Percentiles rank a stretch among this genome's conserved stretches.
Evolutionary conservation across 164 flowering plant genomes (phyloP).

Genomic region (Stephania cephalantha): DNA sequence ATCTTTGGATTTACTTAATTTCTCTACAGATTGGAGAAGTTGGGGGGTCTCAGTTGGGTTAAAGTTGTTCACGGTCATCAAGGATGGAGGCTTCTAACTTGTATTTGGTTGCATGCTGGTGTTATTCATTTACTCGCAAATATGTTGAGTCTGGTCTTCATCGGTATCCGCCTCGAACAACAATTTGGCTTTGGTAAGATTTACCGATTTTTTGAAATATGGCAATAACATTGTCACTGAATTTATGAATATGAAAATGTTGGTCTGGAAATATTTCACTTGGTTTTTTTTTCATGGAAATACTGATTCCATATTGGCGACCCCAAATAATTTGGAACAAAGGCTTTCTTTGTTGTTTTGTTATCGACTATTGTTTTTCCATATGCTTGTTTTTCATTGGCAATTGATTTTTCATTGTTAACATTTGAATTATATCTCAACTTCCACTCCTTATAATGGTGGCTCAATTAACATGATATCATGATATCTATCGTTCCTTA

Average conservation of each 20-base stretch:
- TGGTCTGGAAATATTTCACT: background rate
- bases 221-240: background rate
- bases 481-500: no score
- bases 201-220: background rate
- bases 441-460: no score
- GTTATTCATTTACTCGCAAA: conserved; percentile 66
- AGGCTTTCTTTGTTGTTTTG: no score
- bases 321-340: no score
- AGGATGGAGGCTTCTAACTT: conserved; percentile 80
- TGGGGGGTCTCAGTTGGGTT: conserved; percentile 65
- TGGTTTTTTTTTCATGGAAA: no score
- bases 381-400: no score
- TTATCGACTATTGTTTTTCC: no score
- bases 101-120: conserved; percentile 89
- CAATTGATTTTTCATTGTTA: no score
- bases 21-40: conserved; percentile 48
- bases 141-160: conserved; percentile 68
- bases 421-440: no score
- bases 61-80: conserved; percentile 54
- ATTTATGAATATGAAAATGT: background rate
- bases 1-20: background rate
- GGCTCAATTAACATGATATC: no score
- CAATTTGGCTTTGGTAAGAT: conserved; percentile 82
- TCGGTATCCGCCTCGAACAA: conserved; percentile 86
- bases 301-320: no score